A percentile compares a stretch with the other conserved stretches of the same genome.
phyloP scores from a whole-genome alignment of 208 protist species.

The Crithidia fasciculata region DNA sequence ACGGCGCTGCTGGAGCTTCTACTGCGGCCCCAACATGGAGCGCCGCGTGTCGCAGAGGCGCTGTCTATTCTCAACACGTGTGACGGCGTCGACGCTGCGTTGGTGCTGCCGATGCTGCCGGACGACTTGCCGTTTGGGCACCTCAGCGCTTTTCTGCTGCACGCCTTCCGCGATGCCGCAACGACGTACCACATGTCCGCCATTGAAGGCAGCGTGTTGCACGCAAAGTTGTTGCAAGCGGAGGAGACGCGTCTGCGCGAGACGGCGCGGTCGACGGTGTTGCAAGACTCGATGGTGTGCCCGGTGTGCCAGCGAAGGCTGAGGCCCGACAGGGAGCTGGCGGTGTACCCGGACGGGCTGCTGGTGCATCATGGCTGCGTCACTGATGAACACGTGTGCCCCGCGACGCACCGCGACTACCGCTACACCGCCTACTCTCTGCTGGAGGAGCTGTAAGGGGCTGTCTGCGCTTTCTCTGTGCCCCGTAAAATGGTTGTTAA shows the following conservation, averaged over 20 bases:
- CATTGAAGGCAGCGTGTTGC: slow-evolving; percentile 43
- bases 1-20: slow-evolving; percentile 53
- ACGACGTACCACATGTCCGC: slow-evolving; percentile 37
- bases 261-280: slow-evolving; percentile 24
- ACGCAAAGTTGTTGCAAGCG: slow-evolving; percentile 26
- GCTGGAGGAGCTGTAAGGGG: slow-evolving; percentile 26
- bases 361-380: slow-evolving; percentile 75
- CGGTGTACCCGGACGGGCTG: slow-evolving; percentile 66
- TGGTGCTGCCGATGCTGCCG: slow-evolving; percentile 70
- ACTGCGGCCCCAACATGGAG: slow-evolving; percentile 9
- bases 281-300: slow-evolving; percentile 47
- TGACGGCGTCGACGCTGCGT: slow-evolving; percentile 45
- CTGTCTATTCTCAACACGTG: slow-evolving; percentile 51
- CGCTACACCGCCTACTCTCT: slow-evolving; percentile 31
- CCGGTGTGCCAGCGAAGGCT: slow-evolving; percentile 65
- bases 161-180: slow-evolving; percentile 43
- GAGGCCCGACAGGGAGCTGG: slow-evolving; percentile 60
- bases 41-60: slow-evolving; percentile 39
- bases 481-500: background rate
- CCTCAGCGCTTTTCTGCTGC: slow-evolving; percentile 55
- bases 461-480: background rate
- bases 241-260: slow-evolving; percentile 35
- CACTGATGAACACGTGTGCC: slow-evolving; percentile 55
- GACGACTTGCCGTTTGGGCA: slow-evolving; percentile 46
- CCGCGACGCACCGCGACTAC: slow-evolving; percentile 41